Conservation (phyloP, 2,329 filamentous ascomycete genomes). For the Alternaria sp. region DNA sequence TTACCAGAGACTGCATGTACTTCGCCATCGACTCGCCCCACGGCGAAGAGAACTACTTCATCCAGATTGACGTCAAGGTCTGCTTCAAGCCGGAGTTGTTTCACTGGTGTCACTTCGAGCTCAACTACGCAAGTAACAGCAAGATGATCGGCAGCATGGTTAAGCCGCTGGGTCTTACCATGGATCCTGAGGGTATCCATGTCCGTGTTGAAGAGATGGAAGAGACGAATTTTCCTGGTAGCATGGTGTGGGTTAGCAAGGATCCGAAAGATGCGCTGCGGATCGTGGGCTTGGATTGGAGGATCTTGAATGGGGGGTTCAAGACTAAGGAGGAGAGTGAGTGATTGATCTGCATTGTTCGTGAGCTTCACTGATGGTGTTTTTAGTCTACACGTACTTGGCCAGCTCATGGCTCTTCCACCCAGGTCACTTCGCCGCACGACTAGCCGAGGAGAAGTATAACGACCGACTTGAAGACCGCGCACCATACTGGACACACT, state of each 20-base stretch:
- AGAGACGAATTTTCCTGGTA: conserved; percentile 22
- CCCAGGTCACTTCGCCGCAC: conserved; percentile 27
- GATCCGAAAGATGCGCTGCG: conserved; percentile 27
- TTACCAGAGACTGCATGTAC: conserved; percentile 27
- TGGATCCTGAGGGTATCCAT: conserved; percentile 30
- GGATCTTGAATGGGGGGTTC: conserved; percentile 25
- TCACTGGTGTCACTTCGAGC: conserved; percentile 28
- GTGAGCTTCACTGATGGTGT: not conserved
- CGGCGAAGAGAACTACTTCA: conserved; percentile 14
- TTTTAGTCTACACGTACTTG: conserved; percentile 31
- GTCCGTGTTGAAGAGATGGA: conserved; percentile 36
- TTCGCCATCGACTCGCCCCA: conserved; percentile 24
- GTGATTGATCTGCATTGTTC: not conserved
- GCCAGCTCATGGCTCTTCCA: conserved; percentile 33
- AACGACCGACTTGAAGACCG: conserved; percentile 19
- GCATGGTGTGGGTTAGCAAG: conserved; percentile 29
- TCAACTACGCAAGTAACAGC: conserved; percentile 28
- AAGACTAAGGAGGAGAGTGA: conserved; percentile 25
- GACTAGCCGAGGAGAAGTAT: conserved; percentile 28
- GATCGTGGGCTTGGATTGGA: conserved; percentile 25
- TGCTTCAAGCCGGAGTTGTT: conserved; percentile 25
- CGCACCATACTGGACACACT: conserved; percentile 23
- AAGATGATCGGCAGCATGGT: conserved; percentile 35
- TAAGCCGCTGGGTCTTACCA: conserved; percentile 34
- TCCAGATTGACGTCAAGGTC: conserved; percentile 38